A percentile compares a stretch with the other conserved stretches of the same genome.
Conservation (phyloP, 176 grass and related monocot genomes). For the Oryza longistaminata region DNA sequence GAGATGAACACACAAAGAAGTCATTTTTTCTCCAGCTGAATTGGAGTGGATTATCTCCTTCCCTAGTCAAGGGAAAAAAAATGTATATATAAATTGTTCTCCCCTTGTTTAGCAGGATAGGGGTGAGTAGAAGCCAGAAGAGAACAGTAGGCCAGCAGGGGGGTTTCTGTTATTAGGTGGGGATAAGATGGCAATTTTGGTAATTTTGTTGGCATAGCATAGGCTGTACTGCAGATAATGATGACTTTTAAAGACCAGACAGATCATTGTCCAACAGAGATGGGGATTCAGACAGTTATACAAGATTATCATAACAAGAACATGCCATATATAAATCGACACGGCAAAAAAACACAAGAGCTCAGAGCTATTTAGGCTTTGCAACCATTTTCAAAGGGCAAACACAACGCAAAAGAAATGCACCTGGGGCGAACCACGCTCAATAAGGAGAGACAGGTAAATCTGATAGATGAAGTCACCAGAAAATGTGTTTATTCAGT, state of each 20-base stretch:
- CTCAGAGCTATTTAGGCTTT: not conserved
- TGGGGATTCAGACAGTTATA: not conserved
- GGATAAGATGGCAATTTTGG: not conserved
- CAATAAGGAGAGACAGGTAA: not conserved
- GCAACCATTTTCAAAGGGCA: not conserved
- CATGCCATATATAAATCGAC: not conserved
- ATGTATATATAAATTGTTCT: not conserved
- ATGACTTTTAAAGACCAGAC: not conserved
- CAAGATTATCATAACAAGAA: not conserved
- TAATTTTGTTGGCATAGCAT: not conserved
- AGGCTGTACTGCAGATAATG: not conserved
- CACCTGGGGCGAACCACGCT: not conserved
- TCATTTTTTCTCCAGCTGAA: not conserved
- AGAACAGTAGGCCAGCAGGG: not conserved
- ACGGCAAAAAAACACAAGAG: not conserved
- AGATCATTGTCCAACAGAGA: not conserved
- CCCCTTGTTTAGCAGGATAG: not conserved
- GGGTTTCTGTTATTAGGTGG: not conserved
- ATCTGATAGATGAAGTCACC: not conserved
- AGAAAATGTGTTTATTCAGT: not conserved
- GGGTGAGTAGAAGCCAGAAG: not conserved
- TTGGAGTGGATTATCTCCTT: slow-evolving; percentile 42
- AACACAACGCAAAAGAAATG: not conserved
- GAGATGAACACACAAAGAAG: not conserved
- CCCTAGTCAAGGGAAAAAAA: slow-evolving; percentile 10